phyloP scores from a whole-genome alignment of 176 grass and related monocot genomes.

The Cenchrus fungigraminus region DNA sequence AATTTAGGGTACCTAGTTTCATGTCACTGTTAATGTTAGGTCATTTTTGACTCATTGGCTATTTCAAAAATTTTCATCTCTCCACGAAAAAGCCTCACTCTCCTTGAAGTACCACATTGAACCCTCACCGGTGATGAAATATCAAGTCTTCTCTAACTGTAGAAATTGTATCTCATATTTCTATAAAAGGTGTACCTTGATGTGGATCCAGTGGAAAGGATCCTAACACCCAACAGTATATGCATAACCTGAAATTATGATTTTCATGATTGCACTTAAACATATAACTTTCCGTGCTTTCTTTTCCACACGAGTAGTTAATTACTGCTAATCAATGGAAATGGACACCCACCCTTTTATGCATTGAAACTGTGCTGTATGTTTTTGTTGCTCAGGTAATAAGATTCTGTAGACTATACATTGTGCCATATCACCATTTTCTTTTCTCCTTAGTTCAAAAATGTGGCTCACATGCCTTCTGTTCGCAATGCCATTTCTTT shows the following conservation, averaged over 20 bases:
- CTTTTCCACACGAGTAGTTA: constrained; percentile 10
- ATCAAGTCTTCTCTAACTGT: constrained; percentile 10
- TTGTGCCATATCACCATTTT: background rate
- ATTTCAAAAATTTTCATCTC: constrained; percentile 12
- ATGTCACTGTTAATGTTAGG: no score
- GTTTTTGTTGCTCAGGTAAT: background rate
- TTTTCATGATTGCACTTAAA: background rate
- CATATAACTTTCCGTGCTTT: background rate
- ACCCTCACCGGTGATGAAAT: background rate
- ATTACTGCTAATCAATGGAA: background rate
- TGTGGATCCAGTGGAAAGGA: background rate
- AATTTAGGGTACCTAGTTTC: no score
- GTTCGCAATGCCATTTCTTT: background rate
- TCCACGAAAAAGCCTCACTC: background rate
- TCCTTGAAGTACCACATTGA: no score
- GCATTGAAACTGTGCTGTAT: background rate
- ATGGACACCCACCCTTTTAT: background rate
- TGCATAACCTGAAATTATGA: background rate
- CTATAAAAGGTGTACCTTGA: background rate
- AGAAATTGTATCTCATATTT: background rate
- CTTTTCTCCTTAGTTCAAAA: background rate
- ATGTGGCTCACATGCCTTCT: background rate
- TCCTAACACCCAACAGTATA: background rate
- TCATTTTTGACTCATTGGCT: background rate
- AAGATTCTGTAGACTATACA: background rate